Percentiles rank a stretch among this genome's conserved stretches.
phyloP scores from a whole-genome alignment of 1,139 yeast species.

The Scheffersomyces segobiensis region DNA sequence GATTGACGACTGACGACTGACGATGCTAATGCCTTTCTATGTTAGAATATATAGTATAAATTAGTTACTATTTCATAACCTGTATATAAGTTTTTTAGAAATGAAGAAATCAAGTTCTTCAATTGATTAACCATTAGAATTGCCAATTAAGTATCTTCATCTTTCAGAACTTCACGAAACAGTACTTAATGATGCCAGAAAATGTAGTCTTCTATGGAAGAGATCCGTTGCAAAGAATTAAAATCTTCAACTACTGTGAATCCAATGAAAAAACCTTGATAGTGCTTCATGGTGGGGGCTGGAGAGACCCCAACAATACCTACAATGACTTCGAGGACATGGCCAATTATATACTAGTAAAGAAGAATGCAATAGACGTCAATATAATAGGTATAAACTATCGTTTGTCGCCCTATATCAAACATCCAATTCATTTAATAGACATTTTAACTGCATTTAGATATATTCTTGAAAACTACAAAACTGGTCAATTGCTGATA shows the following conservation, averaged over 20 bases:
- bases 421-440: conserved; percentile 62
- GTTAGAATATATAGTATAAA: neutral
- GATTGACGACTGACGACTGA: neutral
- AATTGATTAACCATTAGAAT: neutral
- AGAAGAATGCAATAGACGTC: conserved; percentile 2
- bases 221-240: conserved; percentile 18
- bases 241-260: conserved; percentile 12
- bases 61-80: neutral
- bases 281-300: conserved; percentile 86
- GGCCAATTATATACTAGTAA: conserved; percentile 16
- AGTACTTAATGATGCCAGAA: neutral
- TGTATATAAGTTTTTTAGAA: neutral
- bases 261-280: conserved; percentile 28
- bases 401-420: conserved; percentile 61
- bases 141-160: neutral
- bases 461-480: conserved; percentile 20
- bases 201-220: conserved; percentile 14
- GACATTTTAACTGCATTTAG: conserved; percentile 55
- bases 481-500: conserved; percentile 27
- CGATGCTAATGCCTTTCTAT: neutral
- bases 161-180: neutral
- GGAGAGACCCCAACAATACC: conserved; percentile 73
- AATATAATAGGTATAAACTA: conserved; percentile 59
- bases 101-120: neutral
- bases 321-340: conserved; percentile 53